A percentile compares a stretch with the other conserved stretches of the same genome.
phyloP scores from a whole-genome alignment of 371 early-diverging fungal species.

The Mortierella sp. region DNA sequence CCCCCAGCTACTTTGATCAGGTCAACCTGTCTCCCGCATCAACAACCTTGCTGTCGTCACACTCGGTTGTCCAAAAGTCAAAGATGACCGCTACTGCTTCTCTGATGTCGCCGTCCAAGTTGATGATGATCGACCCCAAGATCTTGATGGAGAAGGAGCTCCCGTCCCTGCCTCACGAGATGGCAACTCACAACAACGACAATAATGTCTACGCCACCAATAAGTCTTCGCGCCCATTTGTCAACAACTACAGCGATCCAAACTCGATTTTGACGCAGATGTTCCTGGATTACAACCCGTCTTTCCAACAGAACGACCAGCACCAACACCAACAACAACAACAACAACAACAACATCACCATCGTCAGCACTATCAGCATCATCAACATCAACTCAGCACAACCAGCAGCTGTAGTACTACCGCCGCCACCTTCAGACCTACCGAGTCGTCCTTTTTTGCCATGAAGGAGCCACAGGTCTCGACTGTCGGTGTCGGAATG shows the following conservation, averaged over 20 bases:
- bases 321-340: constrained; percentile 14
- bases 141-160: constrained; percentile 22
- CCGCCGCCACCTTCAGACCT: background rate
- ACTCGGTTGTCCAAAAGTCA: background rate
- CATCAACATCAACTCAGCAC: background rate
- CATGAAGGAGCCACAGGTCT: background rate
- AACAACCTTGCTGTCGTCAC: background rate
- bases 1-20: background rate
- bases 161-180: constrained; percentile 14
- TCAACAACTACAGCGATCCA: background rate
- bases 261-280: constrained; percentile 13
- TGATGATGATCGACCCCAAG: constrained; percentile 8
- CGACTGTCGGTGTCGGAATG: background rate
- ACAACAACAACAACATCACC: background rate
- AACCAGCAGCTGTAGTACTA: too few relatives aligned
- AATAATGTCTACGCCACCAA: background rate
- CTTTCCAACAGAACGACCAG: background rate
- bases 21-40: background rate
- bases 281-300: constrained; percentile 7
- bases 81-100: background rate
- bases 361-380: background rate
- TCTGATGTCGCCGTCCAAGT: background rate
- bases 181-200: too few relatives aligned
- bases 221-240: background rate
- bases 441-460: background rate